Conservation (phyloP, 2,329 filamentous ascomycete species). For the Hymenotorrendiella dingleyae region DNA sequence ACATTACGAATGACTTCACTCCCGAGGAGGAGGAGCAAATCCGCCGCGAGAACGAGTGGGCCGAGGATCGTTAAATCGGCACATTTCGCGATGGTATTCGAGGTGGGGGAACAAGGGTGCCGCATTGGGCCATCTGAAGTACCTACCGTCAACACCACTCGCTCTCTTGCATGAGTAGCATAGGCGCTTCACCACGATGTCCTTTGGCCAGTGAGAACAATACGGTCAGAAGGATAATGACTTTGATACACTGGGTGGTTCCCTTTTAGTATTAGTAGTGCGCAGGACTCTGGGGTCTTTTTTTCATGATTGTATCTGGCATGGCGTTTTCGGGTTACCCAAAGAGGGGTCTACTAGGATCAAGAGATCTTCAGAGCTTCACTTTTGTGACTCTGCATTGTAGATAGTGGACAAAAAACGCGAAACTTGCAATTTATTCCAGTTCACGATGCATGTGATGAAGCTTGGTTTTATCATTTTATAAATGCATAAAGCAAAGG, state of each 20-base stretch:
- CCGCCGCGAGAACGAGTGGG: conserved; percentile 85
- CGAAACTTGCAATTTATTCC: background rate
- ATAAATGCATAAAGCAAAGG: too few relatives aligned
- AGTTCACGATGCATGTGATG: background rate
- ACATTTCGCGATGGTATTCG: background rate
- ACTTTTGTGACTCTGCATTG: background rate
- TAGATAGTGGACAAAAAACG: background rate
- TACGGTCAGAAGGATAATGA: background rate
- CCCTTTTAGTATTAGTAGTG: background rate
- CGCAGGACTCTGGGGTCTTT: conserved; percentile 1
- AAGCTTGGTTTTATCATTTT: background rate
- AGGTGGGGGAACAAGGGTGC: background rate
- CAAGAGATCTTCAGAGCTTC: background rate
- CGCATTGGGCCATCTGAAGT: background rate
- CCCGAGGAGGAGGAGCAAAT: conserved; percentile 99
- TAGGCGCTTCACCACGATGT: background rate
- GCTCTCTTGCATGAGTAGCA: background rate
- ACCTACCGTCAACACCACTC: background rate
- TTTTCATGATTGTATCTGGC: conserved; percentile 3
- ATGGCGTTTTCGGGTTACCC: conserved; percentile 1
- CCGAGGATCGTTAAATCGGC: conserved; percentile 65
- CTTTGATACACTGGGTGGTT: background rate
- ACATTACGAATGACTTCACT: conserved; percentile 99
- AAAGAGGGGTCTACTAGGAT: background rate
- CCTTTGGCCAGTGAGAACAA: background rate